A percentile compares a stretch with the other conserved stretches of the same genome.
These are phyloP conservation scores for Xylariaceae sp. DNA, from an alignment of 2,329 filamentous ascomycete genomes.

Conservation along the genomic window DNA sequence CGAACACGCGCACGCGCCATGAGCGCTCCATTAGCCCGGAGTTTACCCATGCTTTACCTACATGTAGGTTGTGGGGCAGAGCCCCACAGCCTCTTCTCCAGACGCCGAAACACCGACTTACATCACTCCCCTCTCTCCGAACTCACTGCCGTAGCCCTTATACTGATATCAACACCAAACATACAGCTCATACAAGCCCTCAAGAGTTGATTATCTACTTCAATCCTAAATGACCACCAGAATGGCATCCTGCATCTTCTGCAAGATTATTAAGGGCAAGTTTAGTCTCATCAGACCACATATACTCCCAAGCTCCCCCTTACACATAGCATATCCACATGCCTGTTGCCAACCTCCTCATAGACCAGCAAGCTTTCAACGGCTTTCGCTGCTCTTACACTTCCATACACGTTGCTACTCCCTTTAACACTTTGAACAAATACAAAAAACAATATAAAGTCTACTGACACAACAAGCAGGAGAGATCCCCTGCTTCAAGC, in stretches of 20 bases:
- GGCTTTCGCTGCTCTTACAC: too few relatives aligned
- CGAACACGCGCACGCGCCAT: too few relatives aligned
- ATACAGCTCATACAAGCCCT: background rate
- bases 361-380: too few relatives aligned
- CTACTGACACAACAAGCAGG: constrained; percentile 57
- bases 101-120: background rate
- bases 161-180: background rate
- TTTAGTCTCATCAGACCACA: too few relatives aligned
- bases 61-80: too few relatives aligned
- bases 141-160: too few relatives aligned
- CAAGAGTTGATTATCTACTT: constrained; percentile 14
- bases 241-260: constrained; percentile 87
- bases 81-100: too few relatives aligned
- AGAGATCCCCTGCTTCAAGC: constrained; percentile 95
- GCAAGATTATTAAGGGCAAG: constrained; percentile 93
- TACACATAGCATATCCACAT: background rate
- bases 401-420: too few relatives aligned
- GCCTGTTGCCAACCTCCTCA: background rate
- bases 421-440: background rate
- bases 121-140: constrained; percentile 15
- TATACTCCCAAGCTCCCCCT: too few relatives aligned
- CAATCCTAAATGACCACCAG: constrained; percentile 42
- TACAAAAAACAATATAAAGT: background rate
- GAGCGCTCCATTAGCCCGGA: background rate
- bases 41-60: background rate